These are phyloP conservation scores for Trichoderma simmonsii DNA, from an alignment of 2,329 filamentous ascomycete genomes.

Conservation along the genomic window DNA sequence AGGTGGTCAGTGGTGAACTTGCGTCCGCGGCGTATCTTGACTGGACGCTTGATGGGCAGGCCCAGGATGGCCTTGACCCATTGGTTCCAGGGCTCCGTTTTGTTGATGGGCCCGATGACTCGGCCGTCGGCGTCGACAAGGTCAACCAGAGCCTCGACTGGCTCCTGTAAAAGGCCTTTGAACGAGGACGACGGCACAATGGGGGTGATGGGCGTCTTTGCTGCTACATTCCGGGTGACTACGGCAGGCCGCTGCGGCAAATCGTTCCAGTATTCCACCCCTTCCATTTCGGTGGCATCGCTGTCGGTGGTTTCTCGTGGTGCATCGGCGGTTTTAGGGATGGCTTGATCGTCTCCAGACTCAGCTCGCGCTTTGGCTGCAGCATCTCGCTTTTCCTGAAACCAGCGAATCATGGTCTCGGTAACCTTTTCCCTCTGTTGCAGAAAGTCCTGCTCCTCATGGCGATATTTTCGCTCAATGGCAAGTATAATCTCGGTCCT, in stretches of 20 bases:
- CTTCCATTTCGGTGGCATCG: constrained; percentile 23
- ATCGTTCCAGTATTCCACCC: constrained; percentile 16
- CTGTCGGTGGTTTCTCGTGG: constrained; percentile 10
- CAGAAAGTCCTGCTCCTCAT: constrained; percentile 28
- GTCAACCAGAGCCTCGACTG: constrained; percentile 29
- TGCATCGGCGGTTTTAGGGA: constrained; percentile 20
- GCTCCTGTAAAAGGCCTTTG: not conserved
- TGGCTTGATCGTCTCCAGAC: constrained; percentile 18
- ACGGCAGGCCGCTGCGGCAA: not conserved
- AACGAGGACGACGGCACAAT: not conserved
- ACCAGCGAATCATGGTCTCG: constrained; percentile 35
- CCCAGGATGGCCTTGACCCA: constrained; percentile 38
- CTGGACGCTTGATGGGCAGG: constrained; percentile 37
- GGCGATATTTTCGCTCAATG: constrained; percentile 33
- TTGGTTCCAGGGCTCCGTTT: constrained; percentile 39
- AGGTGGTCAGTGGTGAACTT: constrained; percentile 41
- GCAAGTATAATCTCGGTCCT: constrained; percentile 34
- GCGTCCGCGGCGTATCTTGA: constrained; percentile 42
- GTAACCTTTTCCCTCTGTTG: constrained; percentile 29
- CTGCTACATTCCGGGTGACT: not conserved
- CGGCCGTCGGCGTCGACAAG: constrained; percentile 39
- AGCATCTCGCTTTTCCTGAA: constrained; percentile 30
- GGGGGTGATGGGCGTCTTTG: constrained; percentile 14
- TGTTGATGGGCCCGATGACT: constrained; percentile 37
- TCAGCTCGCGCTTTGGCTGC: not conserved